Base-by-base conservation (phyloP, 2,329 filamentous ascomycete species). In the Talaromyces islandicus region DNA sequence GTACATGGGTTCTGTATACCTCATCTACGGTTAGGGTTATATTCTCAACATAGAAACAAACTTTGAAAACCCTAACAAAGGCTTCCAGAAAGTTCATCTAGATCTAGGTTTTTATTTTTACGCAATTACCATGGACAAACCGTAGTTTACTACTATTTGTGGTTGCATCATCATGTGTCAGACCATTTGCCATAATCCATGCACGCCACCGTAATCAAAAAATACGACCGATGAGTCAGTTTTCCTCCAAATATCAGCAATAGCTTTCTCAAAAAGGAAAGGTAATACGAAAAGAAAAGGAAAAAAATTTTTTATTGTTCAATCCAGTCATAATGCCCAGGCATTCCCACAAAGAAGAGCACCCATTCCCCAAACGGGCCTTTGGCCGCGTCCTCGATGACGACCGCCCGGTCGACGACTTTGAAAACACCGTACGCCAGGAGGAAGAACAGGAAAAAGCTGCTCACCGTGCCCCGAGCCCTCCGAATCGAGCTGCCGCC, bases 381-480 rank as follows among this genome's bases (percentile, higher is more conserved):
- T 62, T 62, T 54, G 60, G 60, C 38, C 60, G 60, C 32, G 60
- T 62, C 19, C 60, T 62, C 19, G 60, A 59, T 35, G 60, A 62
- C 46, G 57, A 62, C 24, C 56, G 53, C 56, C 60, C 60, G 19
- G 38, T 57, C 25, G 60, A 62, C 50, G 56, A 62, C 52, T 62
- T n/a, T 25, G 57, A 62, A 35, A 59, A 59, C 25, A 59, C 57
- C 27, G 60, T 62, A 5, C 60, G 46, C 48, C 29, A 38, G 25
- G 32, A 59, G 30, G 60, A 62, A 62, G 57, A 46, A 38, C 53
- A 46, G 19, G 29, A 54, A 27, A 32, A 27, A 21, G 56, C 56
- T 46, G 51, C 56, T 25, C 43, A 61, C 21, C 57, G 48, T 12
- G 52, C 41, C 43, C 56, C 60, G 17, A 58, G 52, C 32, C 57